Evolutionary conservation across 2,329 filamentous ascomycete species (phyloP).

Genomic region (Pseudocercospora pini-densiflorae): DNA sequence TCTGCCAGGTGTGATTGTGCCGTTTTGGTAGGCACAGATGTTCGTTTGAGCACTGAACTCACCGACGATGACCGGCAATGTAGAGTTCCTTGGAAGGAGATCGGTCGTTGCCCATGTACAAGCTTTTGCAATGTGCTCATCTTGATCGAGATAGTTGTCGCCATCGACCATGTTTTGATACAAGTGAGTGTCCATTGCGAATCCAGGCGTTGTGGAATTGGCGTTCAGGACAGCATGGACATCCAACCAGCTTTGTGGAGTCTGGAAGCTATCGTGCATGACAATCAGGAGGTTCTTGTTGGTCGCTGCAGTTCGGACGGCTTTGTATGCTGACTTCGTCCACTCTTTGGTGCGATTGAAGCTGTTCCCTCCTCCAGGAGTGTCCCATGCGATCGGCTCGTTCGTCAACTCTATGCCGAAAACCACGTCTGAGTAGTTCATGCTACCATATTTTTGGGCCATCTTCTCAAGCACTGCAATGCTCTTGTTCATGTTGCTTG

Average conservation of each 20-base stretch:
- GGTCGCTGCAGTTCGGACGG: slow-evolving; percentile 37
- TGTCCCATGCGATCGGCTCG: slow-evolving; percentile 44
- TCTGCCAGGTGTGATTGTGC: slow-evolving; percentile 40
- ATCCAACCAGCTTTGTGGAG: slow-evolving; percentile 38
- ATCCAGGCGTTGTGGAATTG: slow-evolving; percentile 33
- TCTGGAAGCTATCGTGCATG: slow-evolving; percentile 47
- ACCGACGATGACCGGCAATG: slow-evolving; percentile 47
- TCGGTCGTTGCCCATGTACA: slow-evolving; percentile 42
- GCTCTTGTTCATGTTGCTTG: slow-evolving; percentile 41
- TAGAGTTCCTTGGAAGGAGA: slow-evolving; percentile 40
- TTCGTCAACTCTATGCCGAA: slow-evolving; percentile 51
- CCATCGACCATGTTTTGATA: slow-evolving; percentile 49
- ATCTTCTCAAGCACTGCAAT: slow-evolving; percentile 46
- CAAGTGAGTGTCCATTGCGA: slow-evolving; percentile 51
- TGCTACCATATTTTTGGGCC: slow-evolving; percentile 46
- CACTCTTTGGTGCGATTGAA: slow-evolving; percentile 43
- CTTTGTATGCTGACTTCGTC: slow-evolving; percentile 42
- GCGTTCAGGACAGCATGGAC: slow-evolving; percentile 33
- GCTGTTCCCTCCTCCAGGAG: slow-evolving; percentile 36
- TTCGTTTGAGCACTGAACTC: slow-evolving; percentile 52
- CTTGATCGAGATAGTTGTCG: slow-evolving; percentile 45
- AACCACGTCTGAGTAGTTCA: slow-evolving; percentile 47
- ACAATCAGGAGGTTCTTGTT: slow-evolving; percentile 44
- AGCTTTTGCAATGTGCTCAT: slow-evolving; percentile 47
- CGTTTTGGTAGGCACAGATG: slow-evolving; percentile 50